Conservation (phyloP, 2,329 filamentous ascomycete genomes). For the Ophioceras dolichostomum region DNA sequence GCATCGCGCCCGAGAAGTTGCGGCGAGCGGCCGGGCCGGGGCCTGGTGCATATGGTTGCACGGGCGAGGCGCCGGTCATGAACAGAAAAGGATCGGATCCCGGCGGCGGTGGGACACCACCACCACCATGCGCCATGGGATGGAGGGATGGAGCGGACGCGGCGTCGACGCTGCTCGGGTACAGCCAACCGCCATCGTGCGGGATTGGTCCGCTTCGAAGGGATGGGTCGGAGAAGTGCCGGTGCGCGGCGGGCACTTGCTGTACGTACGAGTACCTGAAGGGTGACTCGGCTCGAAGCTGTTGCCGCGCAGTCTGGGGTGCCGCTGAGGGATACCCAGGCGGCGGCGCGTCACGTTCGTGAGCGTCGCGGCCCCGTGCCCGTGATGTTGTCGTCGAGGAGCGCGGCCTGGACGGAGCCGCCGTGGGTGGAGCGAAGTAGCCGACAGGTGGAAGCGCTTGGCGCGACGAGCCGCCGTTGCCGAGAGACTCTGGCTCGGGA, state of each 20-base stretch:
- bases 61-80: constrained; percentile 22
- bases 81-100: constrained; percentile 38
- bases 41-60: no score
- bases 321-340: neutral
- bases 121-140: no score
- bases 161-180: no score
- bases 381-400: constrained; percentile 17
- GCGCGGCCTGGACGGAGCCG: constrained; percentile 7
- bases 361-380: neutral
- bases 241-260: constrained; percentile 16
- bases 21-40: constrained; percentile 22
- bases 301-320: constrained; percentile 12
- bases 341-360: neutral
- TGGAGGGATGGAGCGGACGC: no score
- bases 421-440: constrained; percentile 34
- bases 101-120: no score
- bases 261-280: constrained; percentile 33
- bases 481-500: constrained; percentile 23
- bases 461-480: no score
- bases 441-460: constrained; percentile 34
- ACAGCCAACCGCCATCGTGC: no score
- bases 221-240: constrained; percentile 36
- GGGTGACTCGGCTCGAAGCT: constrained; percentile 24
- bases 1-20: neutral
- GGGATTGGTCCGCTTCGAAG: no score